A percentile compares a stretch with the other conserved stretches of the same genome.
These are phyloP conservation scores for Debaryomyces singareniensis DNA, from an alignment of 1,139 yeast genomes.

Conservation along the genomic window DNA sequence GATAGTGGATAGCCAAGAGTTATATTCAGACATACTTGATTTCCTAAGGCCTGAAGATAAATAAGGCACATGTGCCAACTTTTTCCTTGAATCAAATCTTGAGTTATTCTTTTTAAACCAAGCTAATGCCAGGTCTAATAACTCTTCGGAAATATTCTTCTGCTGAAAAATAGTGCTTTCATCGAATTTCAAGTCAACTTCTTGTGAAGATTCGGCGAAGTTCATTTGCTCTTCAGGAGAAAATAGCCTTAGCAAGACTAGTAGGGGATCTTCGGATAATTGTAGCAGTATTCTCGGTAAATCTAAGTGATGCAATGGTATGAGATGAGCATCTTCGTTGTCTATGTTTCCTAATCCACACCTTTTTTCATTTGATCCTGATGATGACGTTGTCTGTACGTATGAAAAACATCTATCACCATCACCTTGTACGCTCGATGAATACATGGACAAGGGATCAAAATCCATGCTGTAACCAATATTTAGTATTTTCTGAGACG, in stretches of 20 bases:
- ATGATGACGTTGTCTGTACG: too few species aligned
- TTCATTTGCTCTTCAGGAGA: conserved; percentile 50
- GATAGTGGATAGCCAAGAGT: conserved; percentile 60
- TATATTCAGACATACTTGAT: conserved; percentile 20
- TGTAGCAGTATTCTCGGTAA: conserved; percentile 46
- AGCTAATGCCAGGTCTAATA: conserved; percentile 17
- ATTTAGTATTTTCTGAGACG: too few species aligned
- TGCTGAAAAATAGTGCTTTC: conserved; percentile 9
- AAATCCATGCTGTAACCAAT: conserved; percentile 7
- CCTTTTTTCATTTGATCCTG: neutral
- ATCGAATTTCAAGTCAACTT: conserved; percentile 7
- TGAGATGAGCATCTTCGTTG: conserved; percentile 17
- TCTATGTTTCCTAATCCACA: neutral
- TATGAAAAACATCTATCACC: too few species aligned
- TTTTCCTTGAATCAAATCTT: conserved; percentile 17
- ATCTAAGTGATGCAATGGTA: conserved; percentile 56
- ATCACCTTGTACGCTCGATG: too few species aligned
- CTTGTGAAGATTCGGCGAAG: conserved; percentile 26
- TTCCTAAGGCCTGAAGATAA: conserved; percentile 19
- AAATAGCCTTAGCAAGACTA: conserved; percentile 42
- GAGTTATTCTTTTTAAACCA: conserved; percentile 41
- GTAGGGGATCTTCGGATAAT: conserved; percentile 47
- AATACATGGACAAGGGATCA: conserved; percentile 8
- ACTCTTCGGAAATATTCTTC: conserved; percentile 14
- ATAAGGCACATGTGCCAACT: conserved; percentile 22